phyloP scores from a whole-genome alignment of 2,329 filamentous ascomycete genomes.

The Fonsecaea multimorphosa region DNA sequence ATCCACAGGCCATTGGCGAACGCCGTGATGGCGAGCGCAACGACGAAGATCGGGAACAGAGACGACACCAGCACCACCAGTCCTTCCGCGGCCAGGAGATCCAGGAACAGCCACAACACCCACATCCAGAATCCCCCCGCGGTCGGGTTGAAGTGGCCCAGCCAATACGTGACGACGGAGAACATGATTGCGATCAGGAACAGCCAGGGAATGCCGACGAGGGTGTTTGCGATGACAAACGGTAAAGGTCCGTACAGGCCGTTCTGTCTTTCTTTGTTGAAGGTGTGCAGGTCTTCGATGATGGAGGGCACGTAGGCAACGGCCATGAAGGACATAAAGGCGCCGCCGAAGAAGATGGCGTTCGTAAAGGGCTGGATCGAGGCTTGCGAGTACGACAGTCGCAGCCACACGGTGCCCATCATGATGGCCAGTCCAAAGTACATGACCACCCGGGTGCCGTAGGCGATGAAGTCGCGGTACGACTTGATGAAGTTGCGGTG shows the following conservation, averaged over 20 bases:
- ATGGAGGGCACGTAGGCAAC: slow-evolving; percentile 85
- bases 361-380: slow-evolving; percentile 84
- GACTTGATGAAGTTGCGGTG: slow-evolving; percentile 83
- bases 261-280: slow-evolving; percentile 78
- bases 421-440: slow-evolving; percentile 63
- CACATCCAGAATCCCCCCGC: slow-evolving; percentile 74
- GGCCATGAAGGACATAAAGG: slow-evolving; percentile 81
- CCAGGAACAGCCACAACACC: slow-evolving; percentile 84
- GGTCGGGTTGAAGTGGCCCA: slow-evolving; percentile 73
- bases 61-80: slow-evolving; percentile 78
- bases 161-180: slow-evolving; percentile 78
- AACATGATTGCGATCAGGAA: slow-evolving; percentile 80
- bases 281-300: slow-evolving; percentile 76
- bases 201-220: slow-evolving; percentile 80
- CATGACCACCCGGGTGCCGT: slow-evolving; percentile 82
- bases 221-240: slow-evolving; percentile 78
- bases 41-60: slow-evolving; percentile 78
- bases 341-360: slow-evolving; percentile 76
- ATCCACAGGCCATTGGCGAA: slow-evolving; percentile 92
- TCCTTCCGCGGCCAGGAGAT: slow-evolving; percentile 80
- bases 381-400: slow-evolving; percentile 69
- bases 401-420: slow-evolving; percentile 75
- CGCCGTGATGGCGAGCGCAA: slow-evolving; percentile 77
- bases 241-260: slow-evolving; percentile 77
- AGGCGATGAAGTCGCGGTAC: slow-evolving; percentile 82